Conservation (phyloP, 371 early-diverging fungal genomes). For the Syncephalastrum contaminatum region DNA sequence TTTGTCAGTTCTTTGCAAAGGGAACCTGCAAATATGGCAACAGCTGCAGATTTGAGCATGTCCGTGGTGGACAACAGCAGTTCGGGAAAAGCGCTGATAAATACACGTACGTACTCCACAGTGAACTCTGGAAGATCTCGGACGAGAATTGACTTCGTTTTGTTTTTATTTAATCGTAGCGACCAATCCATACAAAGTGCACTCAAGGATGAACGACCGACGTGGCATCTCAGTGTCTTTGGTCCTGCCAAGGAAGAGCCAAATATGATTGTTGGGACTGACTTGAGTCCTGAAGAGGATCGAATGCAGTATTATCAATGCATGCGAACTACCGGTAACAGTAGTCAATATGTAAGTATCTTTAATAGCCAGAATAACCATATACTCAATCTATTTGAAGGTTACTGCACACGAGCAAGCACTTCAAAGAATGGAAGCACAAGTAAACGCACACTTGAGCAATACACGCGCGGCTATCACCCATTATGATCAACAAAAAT, state of each 20-base stretch:
- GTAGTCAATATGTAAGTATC: slow-evolving; percentile 40
- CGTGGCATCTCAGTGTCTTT: slow-evolving; percentile 52
- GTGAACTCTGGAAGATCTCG: neutral
- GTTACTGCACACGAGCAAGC: slow-evolving; percentile 24
- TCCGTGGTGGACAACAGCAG: slow-evolving; percentile 6
- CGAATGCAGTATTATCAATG: slow-evolving; percentile 50
- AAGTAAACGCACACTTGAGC: slow-evolving; percentile 32
- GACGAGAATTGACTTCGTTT: neutral
- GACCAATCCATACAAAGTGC: slow-evolving; percentile 41
- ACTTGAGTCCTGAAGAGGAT: slow-evolving; percentile 59
- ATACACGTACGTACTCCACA: slow-evolving; percentile 28
- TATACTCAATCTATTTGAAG: slow-evolving; percentile 11
- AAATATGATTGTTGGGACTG: slow-evolving; percentile 58
- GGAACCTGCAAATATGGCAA: slow-evolving; percentile 49
- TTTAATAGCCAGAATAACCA: neutral
- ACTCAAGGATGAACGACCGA: slow-evolving; percentile 48
- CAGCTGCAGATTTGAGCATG: slow-evolving; percentile 47
- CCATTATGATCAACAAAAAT: slow-evolving; percentile 40
- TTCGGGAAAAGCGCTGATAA: slow-evolving; percentile 15
- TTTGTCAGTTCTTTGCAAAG: slow-evolving; percentile 49
- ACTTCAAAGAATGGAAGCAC: slow-evolving; percentile 26
- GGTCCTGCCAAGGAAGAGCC: slow-evolving; percentile 68
- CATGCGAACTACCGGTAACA: slow-evolving; percentile 32
- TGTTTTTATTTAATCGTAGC: slow-evolving; percentile 10
- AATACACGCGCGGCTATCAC: slow-evolving; percentile 34